These are phyloP conservation scores for Magnaporthiopsis incrustans DNA, from an alignment of 2,329 filamentous ascomycete species.

Conservation along the genomic window DNA sequence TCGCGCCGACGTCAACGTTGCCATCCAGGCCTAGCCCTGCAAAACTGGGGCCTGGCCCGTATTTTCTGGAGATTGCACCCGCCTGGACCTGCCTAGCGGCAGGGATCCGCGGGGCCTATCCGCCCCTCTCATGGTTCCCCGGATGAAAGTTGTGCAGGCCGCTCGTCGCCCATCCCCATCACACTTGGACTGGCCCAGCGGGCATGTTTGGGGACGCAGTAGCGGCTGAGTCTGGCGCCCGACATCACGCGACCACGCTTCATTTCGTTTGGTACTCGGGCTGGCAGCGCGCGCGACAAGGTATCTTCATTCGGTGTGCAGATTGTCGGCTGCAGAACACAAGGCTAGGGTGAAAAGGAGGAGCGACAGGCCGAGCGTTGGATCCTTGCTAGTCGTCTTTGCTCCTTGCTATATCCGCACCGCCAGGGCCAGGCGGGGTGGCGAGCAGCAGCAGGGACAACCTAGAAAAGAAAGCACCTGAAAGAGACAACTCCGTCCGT, in stretches of 20 bases:
- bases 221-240: not conserved
- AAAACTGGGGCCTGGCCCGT: not conserved
- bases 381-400: not conserved
- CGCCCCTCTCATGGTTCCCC: not conserved
- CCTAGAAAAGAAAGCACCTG: not conserved
- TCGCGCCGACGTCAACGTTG: not conserved
- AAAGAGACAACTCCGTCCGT: not conserved
- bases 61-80: not conserved
- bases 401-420: not conserved
- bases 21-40: not conserved
- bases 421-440: too few species aligned
- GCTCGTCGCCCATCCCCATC: not conserved
- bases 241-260: not conserved
- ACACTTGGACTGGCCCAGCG: not conserved
- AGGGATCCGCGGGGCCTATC: not conserved
- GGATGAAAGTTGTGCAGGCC: not conserved
- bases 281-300: not conserved
- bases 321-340: not conserved
- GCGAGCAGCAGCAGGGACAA: too few species aligned
- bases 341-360: not conserved
- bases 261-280: not conserved
- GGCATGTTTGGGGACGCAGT: not conserved
- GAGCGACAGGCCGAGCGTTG: not conserved
- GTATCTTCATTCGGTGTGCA: too few species aligned
- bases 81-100: too few species aligned